phyloP scores from a whole-genome alignment of 2,329 filamentous ascomycete genomes.

The Neocucurbitaria cava region DNA sequence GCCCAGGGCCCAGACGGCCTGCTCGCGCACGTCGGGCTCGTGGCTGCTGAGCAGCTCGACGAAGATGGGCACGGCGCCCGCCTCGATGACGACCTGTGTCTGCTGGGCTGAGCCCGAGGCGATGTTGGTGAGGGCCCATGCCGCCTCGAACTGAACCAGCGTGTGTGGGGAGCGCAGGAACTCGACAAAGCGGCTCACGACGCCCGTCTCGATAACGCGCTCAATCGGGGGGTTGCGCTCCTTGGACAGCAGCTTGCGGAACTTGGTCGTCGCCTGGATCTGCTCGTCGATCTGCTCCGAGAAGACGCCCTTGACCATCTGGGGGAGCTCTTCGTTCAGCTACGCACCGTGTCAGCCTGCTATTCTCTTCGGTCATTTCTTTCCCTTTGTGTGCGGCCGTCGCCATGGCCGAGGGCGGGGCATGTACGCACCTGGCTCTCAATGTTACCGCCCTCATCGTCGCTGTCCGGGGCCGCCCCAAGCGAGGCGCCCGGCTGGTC shows the following conservation, averaged over 20 bases:
- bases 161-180: conserved; percentile 98
- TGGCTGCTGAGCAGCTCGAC: conserved; percentile 94
- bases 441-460: conserved; percentile 93
- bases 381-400: conserved; percentile 1
- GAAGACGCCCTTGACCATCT: conserved; percentile 98
- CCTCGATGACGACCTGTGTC: conserved; percentile 98
- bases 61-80: conserved; percentile 97
- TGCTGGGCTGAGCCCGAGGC: conserved; percentile 96
- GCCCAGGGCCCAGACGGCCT: conserved; percentile 97
- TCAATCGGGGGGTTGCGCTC: conserved; percentile 99
- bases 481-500: conserved; percentile 78
- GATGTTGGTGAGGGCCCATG: conserved; percentile 99
- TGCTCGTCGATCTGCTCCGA: conserved; percentile 98
- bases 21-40: conserved; percentile 96
- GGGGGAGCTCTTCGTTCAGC: conserved; percentile 96
- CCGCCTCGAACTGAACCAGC: conserved; percentile 97
- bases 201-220: conserved; percentile 98
- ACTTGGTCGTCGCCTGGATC: conserved; percentile 97
- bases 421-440: conserved; percentile 84
- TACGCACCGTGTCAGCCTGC: conserved; percentile 50
- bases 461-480: conserved; percentile 90
- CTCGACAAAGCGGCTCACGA: conserved; percentile 96
- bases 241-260: conserved; percentile 96
- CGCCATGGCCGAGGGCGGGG: conserved; percentile 30
- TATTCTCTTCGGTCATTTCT: too few relatives aligned